Evolutionary conservation across 169 alveolate species (phyloP).

Genomic region (Prorocentrum cordatum): DNA sequence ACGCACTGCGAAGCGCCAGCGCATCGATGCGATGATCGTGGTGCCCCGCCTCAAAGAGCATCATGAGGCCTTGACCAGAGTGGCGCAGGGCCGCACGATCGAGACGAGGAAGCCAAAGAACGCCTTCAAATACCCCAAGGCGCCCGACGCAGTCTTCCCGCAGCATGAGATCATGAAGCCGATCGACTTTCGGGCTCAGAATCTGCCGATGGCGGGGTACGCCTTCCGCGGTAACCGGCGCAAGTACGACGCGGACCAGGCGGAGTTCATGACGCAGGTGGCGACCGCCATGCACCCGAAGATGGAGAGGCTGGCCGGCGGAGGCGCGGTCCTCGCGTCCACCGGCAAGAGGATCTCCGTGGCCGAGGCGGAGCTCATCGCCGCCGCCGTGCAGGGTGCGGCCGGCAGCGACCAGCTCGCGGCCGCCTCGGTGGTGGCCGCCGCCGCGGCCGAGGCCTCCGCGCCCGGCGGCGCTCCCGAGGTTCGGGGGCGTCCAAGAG

Average conservation of each 20-base stretch:
- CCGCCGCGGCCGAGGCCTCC: background rate
- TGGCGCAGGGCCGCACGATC: slow-evolving; percentile 6
- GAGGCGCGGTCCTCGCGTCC: slow-evolving; percentile 35
- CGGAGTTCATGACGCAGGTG: background rate
- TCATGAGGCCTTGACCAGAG: background rate
- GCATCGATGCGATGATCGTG: slow-evolving; percentile 3
- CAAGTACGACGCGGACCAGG: slow-evolving; percentile 8
- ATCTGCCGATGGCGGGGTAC: slow-evolving; percentile 58
- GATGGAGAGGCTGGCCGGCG: slow-evolving; percentile 37
- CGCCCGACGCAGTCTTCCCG: slow-evolving; percentile 54
- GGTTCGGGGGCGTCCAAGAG: background rate
- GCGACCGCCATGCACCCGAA: slow-evolving; percentile 34
- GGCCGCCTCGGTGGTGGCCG: background rate
- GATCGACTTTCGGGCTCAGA: slow-evolving; percentile 52
- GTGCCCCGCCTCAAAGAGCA: slow-evolving; percentile 46
- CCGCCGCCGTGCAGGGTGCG: slow-evolving; percentile 16
- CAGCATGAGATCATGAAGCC: slow-evolving; percentile 68
- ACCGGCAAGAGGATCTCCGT: slow-evolving; percentile 11
- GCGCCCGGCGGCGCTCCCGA: background rate
- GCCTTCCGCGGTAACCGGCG: slow-evolving; percentile 54
- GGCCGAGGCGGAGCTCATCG: slow-evolving; percentile 61
- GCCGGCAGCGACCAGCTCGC: no score
- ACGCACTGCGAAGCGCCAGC: slow-evolving; percentile 32
- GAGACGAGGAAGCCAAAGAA: slow-evolving; percentile 20
- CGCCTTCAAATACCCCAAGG: slow-evolving; percentile 59